Base-by-base conservation (phyloP, 169 alveolate species). In the Cryptosporidium sp. region DNA sequence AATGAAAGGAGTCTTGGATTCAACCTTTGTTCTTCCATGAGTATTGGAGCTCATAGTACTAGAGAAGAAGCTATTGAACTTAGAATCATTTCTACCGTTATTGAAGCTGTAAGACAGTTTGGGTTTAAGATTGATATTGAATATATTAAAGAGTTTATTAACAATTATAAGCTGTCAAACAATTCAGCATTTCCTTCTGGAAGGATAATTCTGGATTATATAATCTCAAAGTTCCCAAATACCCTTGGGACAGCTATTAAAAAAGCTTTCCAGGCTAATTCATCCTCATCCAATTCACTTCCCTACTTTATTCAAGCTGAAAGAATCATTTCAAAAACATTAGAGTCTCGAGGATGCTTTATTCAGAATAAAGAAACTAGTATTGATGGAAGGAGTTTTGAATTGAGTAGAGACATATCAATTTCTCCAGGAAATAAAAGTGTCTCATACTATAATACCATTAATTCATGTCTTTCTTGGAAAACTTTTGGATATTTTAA, bases 41-140 rank as follows among this genome's bases (percentile, higher is more conserved):
- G 65, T 29, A 65, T 80, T 37, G 89, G 89, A 48, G 89, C 89
- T 26, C 89, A 80, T 62, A 65, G 80, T 80, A 80, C 89, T 9
- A 80, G 44, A 48, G 75, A 80, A 51, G 89, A 80, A 45, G 75
- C 75, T 10, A 26, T 80, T 8, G 89, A 80, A 23, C 75, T 80
- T 26, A 80, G 73, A 62, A 44, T 80, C 18, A 80, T 80, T 26
- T 80, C 89, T 3, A 62, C 69, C 4, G 75, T 80, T 33, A n/a
- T 80, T 26, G 89, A 80, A 65, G 35, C 89, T 4, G 21, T 80
- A 1, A 80, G 89, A 37, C 80, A 80, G 42, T 80, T 80, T 62
- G 89, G 89, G 9, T 80, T 80, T 8, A 80, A 65, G 21, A 23
- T 37, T 5, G 21, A 44, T 39, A 14, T 80, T n/a, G 80, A 62